A percentile compares a stretch with the other conserved stretches of the same genome.
Evolutionary conservation across 2,329 filamentous ascomycete genomes (phyloP).

Genomic region (Fusarium falciforme): DNA sequence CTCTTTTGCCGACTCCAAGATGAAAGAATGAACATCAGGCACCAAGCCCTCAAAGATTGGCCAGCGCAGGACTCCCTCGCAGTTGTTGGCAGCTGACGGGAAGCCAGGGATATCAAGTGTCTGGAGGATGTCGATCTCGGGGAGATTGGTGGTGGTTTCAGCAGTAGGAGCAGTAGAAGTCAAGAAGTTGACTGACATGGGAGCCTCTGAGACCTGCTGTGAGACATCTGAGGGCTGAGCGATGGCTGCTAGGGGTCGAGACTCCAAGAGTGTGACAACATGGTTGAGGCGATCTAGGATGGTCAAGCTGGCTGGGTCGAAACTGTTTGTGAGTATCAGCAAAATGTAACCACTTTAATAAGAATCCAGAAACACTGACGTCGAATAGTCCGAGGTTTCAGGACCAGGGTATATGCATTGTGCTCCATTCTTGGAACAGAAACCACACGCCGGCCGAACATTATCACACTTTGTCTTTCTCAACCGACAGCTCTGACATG

Average conservation of each 20-base stretch:
- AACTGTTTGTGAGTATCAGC: neutral
- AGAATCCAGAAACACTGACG: neutral
- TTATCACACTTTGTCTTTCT: conserved; percentile 30
- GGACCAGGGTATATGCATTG: conserved; percentile 18
- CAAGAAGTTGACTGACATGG: neutral
- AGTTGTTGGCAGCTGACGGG: neutral
- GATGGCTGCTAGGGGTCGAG: neutral
- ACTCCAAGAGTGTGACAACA: neutral
- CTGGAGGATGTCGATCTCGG: neutral
- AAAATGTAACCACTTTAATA: too few species aligned
- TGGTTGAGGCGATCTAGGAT: neutral
- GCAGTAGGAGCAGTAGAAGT: neutral
- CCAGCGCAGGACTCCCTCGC: neutral
- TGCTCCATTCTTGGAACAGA: conserved; percentile 14
- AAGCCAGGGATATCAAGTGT: neutral
- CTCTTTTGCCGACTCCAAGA: neutral
- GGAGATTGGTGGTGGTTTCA: neutral
- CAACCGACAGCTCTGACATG: conserved; percentile 17
- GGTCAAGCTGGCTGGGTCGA: neutral
- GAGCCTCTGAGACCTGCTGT: neutral
- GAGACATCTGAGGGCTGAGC: neutral
- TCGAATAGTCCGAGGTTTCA: conserved; percentile 15
- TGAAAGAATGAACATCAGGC: neutral
- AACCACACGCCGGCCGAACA: conserved; percentile 15
- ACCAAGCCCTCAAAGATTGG: neutral